These are phyloP conservation scores for Tetrapisispora namnaoensis DNA, from an alignment of 805 yeast genomes.

Conservation along the genomic window DNA sequence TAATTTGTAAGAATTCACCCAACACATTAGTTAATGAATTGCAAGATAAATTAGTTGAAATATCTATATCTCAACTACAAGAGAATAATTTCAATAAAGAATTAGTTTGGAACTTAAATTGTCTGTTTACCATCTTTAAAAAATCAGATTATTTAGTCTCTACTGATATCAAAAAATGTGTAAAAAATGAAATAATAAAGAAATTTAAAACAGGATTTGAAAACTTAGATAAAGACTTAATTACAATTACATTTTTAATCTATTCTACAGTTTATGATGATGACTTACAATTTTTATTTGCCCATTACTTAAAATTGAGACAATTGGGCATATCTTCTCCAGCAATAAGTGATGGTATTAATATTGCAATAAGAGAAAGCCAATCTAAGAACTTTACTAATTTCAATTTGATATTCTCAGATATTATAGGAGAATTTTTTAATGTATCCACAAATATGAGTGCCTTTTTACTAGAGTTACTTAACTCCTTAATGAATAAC, in stretches of 20 bases:
- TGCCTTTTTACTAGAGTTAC: slow-evolving; percentile 16
- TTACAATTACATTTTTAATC: slow-evolving; percentile 25
- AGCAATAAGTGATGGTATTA: slow-evolving; percentile 16
- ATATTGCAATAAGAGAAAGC: slow-evolving; percentile 5
- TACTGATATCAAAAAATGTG: slow-evolving; percentile 5
- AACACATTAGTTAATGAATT: not conserved
- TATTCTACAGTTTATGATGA: slow-evolving; percentile 10
- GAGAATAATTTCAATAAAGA: not conserved
- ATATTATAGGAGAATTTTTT: slow-evolving; percentile 9
- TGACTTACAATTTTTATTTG: slow-evolving; percentile 23
- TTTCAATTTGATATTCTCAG: slow-evolving; percentile 15
- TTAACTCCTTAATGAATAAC: slow-evolving; percentile 9
- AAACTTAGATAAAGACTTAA: slow-evolving; percentile 7
- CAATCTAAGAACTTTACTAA: slow-evolving; percentile 3
- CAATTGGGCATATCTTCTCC: slow-evolving; percentile 10
- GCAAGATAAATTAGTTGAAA: slow-evolving; percentile 3
- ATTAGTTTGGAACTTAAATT: slow-evolving; percentile 27
- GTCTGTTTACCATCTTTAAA: slow-evolving; percentile 17
- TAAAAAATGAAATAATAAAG: slow-evolving; percentile 3
- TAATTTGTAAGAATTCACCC: slow-evolving; percentile 6
- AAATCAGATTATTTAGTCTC: slow-evolving; percentile 6
- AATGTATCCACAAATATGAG: slow-evolving; percentile 2
- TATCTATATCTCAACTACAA: not conserved
- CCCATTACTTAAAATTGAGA: slow-evolving; percentile 30
- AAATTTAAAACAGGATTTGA: not conserved